These are phyloP conservation scores for Cicer judaicum DNA, from an alignment of 306 rosid genomes.

Conservation along the genomic window DNA sequence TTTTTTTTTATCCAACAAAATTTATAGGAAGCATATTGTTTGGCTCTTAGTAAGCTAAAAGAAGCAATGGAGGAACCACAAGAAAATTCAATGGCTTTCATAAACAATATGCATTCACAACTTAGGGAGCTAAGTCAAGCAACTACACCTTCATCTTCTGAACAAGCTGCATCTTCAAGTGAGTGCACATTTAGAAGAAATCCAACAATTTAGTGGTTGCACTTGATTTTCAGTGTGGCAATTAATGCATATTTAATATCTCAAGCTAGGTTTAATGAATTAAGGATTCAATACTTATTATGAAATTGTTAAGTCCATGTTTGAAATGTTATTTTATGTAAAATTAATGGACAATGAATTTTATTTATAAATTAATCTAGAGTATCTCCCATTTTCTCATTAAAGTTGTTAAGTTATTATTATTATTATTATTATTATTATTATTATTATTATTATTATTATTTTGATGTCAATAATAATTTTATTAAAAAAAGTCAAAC, in stretches of 20 bases:
- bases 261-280: neutral
- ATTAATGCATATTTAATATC: constrained; percentile 2
- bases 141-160: constrained; percentile 38
- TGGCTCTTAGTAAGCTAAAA: constrained; percentile 70
- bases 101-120: constrained; percentile 75
- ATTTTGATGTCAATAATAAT: no score
- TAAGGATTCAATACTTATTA: constrained; percentile 1
- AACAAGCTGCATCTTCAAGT: constrained; percentile 49
- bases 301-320: neutral
- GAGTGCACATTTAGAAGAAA: constrained; percentile 41
- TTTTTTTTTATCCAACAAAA: constrained; percentile 13
- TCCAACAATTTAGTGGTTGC: constrained; percentile 30
- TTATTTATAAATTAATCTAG: no score
- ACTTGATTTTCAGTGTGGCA: constrained; percentile 26
- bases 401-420: no score
- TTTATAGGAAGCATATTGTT: constrained; percentile 78
- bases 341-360: no score
- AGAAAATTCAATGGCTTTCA: constrained; percentile 68
- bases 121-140: constrained; percentile 59
- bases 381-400: no score
- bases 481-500: no score
- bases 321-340: neutral
- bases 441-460: no score
- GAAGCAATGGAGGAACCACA: constrained; percentile 90
- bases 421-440: no score